Evolutionary conservation across 768 basidiomycete species (phyloP).

Genomic region (Russula sp.): DNA sequence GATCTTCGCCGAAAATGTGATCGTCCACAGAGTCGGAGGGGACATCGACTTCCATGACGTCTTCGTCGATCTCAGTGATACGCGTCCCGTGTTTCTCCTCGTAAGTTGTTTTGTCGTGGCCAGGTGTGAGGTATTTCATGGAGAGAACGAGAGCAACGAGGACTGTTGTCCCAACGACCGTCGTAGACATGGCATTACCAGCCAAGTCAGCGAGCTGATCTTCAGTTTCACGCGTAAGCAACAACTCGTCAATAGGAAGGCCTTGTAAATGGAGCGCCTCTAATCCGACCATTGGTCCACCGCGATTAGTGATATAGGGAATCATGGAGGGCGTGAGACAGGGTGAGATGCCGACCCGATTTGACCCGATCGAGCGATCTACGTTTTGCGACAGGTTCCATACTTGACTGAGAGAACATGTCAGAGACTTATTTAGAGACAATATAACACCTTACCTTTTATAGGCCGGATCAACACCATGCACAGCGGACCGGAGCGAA

Average conservation of each 20-base stretch:
- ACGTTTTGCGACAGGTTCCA: conserved; percentile 98
- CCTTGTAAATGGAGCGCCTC: conserved; percentile 94
- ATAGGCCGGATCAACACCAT: conserved; percentile 78
- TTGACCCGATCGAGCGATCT: conserved; percentile 79
- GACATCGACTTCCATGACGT: conserved; percentile 46
- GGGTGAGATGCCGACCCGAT: conserved; percentile 76
- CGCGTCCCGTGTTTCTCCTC: conserved; percentile 48
- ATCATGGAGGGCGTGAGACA: conserved; percentile 97
- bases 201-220: conserved; percentile 92
- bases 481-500: conserved; percentile 69
- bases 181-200: conserved; percentile 97
- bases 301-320: conserved; percentile 91
- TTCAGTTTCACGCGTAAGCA: conserved; percentile 87
- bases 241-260: conserved; percentile 83
- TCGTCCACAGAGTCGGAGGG: conserved; percentile 33
- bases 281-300: conserved; percentile 90
- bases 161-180: conserved; percentile 88
- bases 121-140: conserved; percentile 56
- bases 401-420: conserved; percentile 48
- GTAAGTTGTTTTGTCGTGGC: conserved; percentile 59
- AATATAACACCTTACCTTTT: conserved; percentile 57
- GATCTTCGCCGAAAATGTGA: conserved; percentile 65
- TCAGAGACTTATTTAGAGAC: background rate
- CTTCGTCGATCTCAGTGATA: conserved; percentile 28
- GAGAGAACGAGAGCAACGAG: conserved; percentile 70